These are phyloP conservation scores for Candida dajiaensis DNA, from an alignment of 805 yeast genomes.

Conservation along the genomic window DNA sequence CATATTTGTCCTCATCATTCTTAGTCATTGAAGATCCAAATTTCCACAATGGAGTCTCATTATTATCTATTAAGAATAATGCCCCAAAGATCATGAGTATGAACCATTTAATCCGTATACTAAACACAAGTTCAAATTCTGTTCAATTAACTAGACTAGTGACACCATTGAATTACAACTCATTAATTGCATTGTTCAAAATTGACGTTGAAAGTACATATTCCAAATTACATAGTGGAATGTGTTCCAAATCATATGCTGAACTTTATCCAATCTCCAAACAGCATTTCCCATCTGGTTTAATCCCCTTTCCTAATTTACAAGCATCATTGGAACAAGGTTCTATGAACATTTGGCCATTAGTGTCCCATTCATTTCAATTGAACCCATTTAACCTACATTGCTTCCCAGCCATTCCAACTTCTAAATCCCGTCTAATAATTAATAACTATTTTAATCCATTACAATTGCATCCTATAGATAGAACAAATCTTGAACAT, in stretches of 20 bases:
- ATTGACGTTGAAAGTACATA: neutral
- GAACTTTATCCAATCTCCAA: neutral
- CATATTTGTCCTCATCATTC: constrained; percentile 2
- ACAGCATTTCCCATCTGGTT: neutral
- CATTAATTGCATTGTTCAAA: neutral
- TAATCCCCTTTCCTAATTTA: neutral
- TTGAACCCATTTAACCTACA: neutral
- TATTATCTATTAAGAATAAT: constrained; percentile 1
- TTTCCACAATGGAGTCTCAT: constrained; percentile 2
- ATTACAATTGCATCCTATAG: neutral
- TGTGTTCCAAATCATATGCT: neutral
- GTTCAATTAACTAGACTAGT: neutral
- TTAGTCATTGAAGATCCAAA: constrained; percentile 3
- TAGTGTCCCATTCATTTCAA: neutral
- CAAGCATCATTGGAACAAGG: neutral
- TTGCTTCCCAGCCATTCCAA: neutral
- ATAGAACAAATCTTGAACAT: neutral
- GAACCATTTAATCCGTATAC: neutral
- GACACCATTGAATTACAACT: neutral
- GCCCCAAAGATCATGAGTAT: constrained; percentile 1
- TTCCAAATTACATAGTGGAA: neutral
- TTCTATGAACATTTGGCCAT: neutral
- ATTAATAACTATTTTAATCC: neutral
- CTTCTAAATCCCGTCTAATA: neutral
- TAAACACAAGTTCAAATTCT: neutral